Evolutionary conservation across 1,284 basidiomycete species (phyloP), one percentile per base, ranked within the genome.

Genomic region (Ceratobasidium sp.): DNA sequence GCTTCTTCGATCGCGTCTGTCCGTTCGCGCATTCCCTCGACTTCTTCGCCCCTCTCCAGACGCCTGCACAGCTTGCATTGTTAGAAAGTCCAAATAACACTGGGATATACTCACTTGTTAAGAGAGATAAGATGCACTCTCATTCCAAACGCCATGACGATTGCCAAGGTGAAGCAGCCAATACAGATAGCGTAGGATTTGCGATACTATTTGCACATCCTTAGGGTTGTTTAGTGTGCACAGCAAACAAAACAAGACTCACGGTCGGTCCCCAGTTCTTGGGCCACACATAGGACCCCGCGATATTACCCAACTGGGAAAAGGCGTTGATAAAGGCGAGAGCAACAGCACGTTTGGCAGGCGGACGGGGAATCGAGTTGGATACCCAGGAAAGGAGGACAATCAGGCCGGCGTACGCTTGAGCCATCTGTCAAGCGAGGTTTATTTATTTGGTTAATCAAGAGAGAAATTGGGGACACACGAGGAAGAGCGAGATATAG

Each of bases 241-340:
- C n/a, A 42, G 14, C 21, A 16, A 40, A 44, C 14, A 71, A 7
- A n/a, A 14, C n/a, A 42, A 48, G 30, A 40, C 67, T 48, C n/a
- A 70, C 56, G 9, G 56, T 70, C 3, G 54, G 54, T 18, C 67
- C 46, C 67, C 67, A 62, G 18, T 48, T 73, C 25, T 42, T 48
- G 9, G 54, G 74, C n/a, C 44, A 40, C 25, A 83, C 89, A 82
- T 79, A 92, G 83, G 91, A 90, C 76, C 91, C 90, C 59, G 85
- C 80, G 49, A 92, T 83, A 78, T 92, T 92, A 0, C 91, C 90
- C 2, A 90, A 80, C 75, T 89, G 86, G 12, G 87, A 86, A 76
- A 90, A 85, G 25, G 87, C 84, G 77, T 92, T 92, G 74, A 90
- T 86, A 73, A 90, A 81, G 0, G 90, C 92, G 56, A 93, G 82